These are phyloP conservation scores for Cryptococcus sp. DNA, from an alignment of 1,284 basidiomycete species.

Conservation along the genomic window DNA sequence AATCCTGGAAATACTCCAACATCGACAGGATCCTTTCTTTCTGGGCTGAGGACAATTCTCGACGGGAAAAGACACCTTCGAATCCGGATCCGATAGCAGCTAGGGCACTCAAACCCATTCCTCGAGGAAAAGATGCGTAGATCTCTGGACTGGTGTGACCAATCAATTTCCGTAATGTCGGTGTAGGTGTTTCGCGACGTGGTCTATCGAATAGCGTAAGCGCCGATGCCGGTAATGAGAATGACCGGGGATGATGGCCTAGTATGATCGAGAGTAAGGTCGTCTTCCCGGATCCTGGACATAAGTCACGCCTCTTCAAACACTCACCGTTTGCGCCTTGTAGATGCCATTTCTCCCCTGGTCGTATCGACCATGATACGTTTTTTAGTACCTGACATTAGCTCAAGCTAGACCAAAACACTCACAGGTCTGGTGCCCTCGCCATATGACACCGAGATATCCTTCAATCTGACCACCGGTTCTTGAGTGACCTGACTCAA, in stretches of 20 bases:
- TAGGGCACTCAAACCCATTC: constrained; percentile 64
- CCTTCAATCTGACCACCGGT: constrained; percentile 59
- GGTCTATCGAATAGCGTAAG: constrained; percentile 69
- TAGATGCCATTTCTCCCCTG: constrained; percentile 81
- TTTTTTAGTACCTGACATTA: constrained; percentile 60
- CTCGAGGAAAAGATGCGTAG: constrained; percentile 81
- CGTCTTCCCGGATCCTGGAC: constrained; percentile 83
- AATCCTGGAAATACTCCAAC: constrained; percentile 54
- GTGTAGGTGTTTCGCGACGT: constrained; percentile 60
- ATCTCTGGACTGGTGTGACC: constrained; percentile 87
- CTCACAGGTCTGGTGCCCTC: constrained; percentile 51
- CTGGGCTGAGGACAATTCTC: constrained; percentile 50
- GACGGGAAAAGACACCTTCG: constrained; percentile 68
- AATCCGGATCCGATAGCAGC: constrained; percentile 82
- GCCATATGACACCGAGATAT: constrained; percentile 69
- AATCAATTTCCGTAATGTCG: constrained; percentile 57
- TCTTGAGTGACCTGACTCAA: constrained; percentile 36
- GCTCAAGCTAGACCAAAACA: constrained; percentile 1
- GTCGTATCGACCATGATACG: constrained; percentile 72
- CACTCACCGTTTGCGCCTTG: constrained; percentile 72
- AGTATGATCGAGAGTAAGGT: constrained; percentile 88
- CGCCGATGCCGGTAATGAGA: constrained; percentile 54
- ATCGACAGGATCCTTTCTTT: constrained; percentile 52
- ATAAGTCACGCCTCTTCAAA: background rate
- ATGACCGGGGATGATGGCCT: constrained; percentile 93